These are phyloP conservation scores for Coemansia javaensis DNA, from an alignment of 192 early-diverging fungal genomes.

Conservation along the genomic window DNA sequence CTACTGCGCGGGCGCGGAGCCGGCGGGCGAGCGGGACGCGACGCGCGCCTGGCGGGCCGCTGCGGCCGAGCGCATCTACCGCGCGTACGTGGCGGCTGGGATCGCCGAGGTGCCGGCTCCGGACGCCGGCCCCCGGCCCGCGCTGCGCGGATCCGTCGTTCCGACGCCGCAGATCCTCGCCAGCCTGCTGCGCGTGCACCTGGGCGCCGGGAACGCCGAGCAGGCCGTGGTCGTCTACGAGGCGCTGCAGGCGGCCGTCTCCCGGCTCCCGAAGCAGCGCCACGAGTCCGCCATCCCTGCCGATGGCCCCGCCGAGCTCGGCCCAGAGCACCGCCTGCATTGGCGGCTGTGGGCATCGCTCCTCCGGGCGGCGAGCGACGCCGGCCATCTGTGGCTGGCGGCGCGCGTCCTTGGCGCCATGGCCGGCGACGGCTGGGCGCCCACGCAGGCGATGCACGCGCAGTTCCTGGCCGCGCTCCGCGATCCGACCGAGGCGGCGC, in stretches of 20 bases:
- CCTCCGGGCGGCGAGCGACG: background rate
- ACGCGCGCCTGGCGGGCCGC: conserved; percentile 22
- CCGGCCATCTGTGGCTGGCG: conserved; percentile 28
- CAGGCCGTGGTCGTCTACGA: conserved; percentile 33
- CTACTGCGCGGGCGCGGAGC: background rate
- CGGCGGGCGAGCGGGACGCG: background rate
- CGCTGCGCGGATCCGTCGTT: conserved; percentile 31
- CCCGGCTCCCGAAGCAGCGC: conserved; percentile 2
- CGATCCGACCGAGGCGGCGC: conserved; percentile 6
- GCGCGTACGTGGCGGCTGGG: conserved; percentile 25
- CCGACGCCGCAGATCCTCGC: conserved; percentile 21
- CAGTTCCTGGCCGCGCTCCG: conserved; percentile 7
- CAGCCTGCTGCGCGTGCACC: conserved; percentile 12
- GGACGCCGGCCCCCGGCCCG: conserved; percentile 9
- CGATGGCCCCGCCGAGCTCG: background rate
- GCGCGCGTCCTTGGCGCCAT: conserved; percentile 25
- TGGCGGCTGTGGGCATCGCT: conserved; percentile 8
- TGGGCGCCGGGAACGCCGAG: conserved; percentile 20
- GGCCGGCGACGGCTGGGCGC: conserved; percentile 17
- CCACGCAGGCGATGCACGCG: conserved; percentile 13
- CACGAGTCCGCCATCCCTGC: background rate
- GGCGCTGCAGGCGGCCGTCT: conserved; percentile 5
- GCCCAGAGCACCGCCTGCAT: conserved; percentile 1
- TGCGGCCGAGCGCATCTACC: conserved; percentile 37
- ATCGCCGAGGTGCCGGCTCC: conserved; percentile 35